These are phyloP conservation scores for Peribolospora kevripleyi DNA, from an alignment of 768 basidiomycete genomes.

Conservation along the genomic window DNA sequence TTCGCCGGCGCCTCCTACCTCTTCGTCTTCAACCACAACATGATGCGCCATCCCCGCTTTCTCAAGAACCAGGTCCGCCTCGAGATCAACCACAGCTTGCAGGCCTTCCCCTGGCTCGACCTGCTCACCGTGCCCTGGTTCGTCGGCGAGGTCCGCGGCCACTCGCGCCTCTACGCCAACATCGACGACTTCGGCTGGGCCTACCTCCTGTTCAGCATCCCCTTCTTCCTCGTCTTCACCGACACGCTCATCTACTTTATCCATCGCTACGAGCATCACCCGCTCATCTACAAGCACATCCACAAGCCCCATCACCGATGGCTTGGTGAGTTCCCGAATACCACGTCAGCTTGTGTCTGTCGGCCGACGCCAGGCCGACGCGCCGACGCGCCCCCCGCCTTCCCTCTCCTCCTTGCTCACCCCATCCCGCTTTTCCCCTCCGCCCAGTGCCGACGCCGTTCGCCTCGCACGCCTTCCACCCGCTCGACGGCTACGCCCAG, in stretches of 20 bases:
- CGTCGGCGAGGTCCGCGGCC: slow-evolving; percentile 67
- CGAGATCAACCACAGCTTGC: slow-evolving; percentile 53
- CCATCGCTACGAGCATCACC: slow-evolving; percentile 72
- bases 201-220: slow-evolving; percentile 9
- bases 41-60: slow-evolving; percentile 86
- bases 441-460: slow-evolving; percentile 76
- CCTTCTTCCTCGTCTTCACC: slow-evolving; percentile 50
- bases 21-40: slow-evolving; percentile 78
- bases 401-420: background rate
- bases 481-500: slow-evolving; percentile 78
- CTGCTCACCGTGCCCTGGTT: slow-evolving; percentile 83
- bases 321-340: slow-evolving; percentile 41
- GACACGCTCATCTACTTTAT: slow-evolving; percentile 92
- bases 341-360: background rate
- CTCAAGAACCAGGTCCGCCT: slow-evolving; percentile 48
- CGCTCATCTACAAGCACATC: slow-evolving; percentile 59
- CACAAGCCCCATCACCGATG: slow-evolving; percentile 99
- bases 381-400: background rate
- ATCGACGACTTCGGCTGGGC: slow-evolving; percentile 54
- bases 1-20: slow-evolving; percentile 65
- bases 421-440: background rate
- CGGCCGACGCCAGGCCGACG: background rate
- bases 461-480: slow-evolving; percentile 93
- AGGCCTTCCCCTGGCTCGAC: slow-evolving; percentile 60
- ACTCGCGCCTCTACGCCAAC: slow-evolving; percentile 51